Percentiles rank a stretch among this genome's conserved stretches.
Evolutionary conservation across 1,284 basidiomycete species (phyloP).

Genomic region (Leccinum griseonigrum): DNA sequence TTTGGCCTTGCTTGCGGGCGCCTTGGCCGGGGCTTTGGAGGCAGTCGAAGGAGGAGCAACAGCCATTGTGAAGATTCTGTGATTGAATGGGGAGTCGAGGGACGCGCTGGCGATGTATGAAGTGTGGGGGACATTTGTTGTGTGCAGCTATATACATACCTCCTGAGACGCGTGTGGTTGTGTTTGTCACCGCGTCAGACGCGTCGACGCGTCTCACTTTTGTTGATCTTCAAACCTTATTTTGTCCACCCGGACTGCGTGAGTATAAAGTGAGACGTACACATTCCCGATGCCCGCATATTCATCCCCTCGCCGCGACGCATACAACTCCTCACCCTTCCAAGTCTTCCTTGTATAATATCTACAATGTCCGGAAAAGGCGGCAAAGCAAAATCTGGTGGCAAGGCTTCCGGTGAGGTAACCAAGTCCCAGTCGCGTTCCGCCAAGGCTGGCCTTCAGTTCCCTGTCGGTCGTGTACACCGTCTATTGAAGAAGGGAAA

Average conservation of each 20-base stretch:
- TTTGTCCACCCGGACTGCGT: conserved; percentile 11
- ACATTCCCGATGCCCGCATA: conserved; percentile 5
- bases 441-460: conserved; percentile 81
- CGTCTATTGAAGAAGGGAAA: conserved; percentile 74
- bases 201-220: conserved; percentile 30
- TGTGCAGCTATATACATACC: conserved; percentile 20
- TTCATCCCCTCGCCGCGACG: conserved; percentile 4
- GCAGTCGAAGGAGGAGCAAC: conserved; percentile 54
- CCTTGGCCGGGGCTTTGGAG: conserved; percentile 80
- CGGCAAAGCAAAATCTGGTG: conserved; percentile 54
- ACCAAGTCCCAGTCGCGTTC: conserved; percentile 72
- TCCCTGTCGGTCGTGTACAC: conserved; percentile 81
- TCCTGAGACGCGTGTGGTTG: conserved; percentile 37
- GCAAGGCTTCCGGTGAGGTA: conserved; percentile 51
- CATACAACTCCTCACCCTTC: conserved; percentile 4
- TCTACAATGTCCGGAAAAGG: conserved; percentile 57
- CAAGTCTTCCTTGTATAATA: conserved; percentile 8
- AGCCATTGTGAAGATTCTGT: conserved; percentile 45
- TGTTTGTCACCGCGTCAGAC: conserved; percentile 36
- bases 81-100: conserved; percentile 26
- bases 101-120: conserved; percentile 13
- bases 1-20: conserved; percentile 75
- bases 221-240: conserved; percentile 38
- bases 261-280: conserved; percentile 29
- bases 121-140: not conserved